A percentile compares a stretch with the other conserved stretches of the same genome.
Conservation (phyloP, 2,329 filamentous ascomycete genomes). For the Colletotrichum salicis region DNA sequence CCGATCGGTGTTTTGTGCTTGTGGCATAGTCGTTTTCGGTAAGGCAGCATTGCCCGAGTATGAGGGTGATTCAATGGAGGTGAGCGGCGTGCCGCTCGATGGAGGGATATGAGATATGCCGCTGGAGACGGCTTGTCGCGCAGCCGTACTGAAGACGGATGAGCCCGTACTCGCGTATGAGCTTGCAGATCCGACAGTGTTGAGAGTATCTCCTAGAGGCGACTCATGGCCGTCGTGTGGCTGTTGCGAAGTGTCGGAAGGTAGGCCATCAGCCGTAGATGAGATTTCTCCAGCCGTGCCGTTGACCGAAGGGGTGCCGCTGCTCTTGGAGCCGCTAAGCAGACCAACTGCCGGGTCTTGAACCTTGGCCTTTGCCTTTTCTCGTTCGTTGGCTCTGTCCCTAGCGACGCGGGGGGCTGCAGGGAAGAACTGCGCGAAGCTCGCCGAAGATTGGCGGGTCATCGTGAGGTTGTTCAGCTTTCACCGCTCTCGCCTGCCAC, state of each 20-base stretch:
- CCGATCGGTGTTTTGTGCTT: constrained; percentile 58
- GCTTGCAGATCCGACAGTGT: constrained; percentile 77
- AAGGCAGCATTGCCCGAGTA: constrained; percentile 58
- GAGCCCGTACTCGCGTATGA: constrained; percentile 77
- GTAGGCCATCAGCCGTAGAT: constrained; percentile 30
- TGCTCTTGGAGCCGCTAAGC: constrained; percentile 39
- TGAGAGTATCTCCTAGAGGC: constrained; percentile 72
- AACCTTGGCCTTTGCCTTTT: constrained; percentile 65
- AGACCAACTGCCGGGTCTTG: constrained; percentile 45
- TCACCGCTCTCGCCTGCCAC: constrained; percentile 63
- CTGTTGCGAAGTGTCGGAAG: constrained; percentile 50
- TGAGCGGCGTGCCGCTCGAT: constrained; percentile 62
- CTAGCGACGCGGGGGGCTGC: constrained; percentile 75
- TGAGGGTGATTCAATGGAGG: constrained; percentile 63
- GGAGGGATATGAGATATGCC: constrained; percentile 54
- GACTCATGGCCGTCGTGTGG: constrained; percentile 67
- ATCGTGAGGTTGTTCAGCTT: constrained; percentile 67
- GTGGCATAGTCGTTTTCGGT: constrained; percentile 66
- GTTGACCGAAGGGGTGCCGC: constrained; percentile 38
- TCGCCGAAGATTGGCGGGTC: constrained; percentile 81
- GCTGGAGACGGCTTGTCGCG: constrained; percentile 53
- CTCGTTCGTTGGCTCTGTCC: constrained; percentile 69
- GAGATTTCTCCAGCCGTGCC: constrained; percentile 24
- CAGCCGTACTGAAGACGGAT: constrained; percentile 72
- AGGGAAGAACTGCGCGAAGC: constrained; percentile 89